Percentiles rank a stretch among this genome's conserved stretches.
These are phyloP conservation scores for Xylariaceae sp. DNA, from an alignment of 2,329 filamentous ascomycete species.

Conservation along the genomic window DNA sequence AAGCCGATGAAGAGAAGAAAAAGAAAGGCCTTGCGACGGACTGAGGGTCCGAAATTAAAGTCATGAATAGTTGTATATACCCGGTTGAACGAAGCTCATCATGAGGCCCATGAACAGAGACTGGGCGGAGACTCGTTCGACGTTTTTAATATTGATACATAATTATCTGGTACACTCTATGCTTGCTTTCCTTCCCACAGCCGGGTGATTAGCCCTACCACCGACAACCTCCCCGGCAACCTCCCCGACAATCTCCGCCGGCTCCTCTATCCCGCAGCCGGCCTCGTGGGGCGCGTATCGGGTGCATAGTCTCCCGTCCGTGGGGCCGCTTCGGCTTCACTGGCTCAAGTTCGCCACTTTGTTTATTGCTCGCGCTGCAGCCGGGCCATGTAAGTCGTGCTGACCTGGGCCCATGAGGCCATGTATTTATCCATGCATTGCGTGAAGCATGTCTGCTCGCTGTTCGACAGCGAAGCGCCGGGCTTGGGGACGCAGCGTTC, in stretches of 20 bases:
- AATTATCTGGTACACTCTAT: constrained; percentile 29
- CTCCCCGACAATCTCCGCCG: not conserved
- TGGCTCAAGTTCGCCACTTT: not conserved
- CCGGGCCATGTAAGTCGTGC: constrained; percentile 61
- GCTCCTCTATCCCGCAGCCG: not conserved
- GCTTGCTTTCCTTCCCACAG: not conserved
- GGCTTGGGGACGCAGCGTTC: constrained; percentile 71
- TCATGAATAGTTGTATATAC: constrained; percentile 19
- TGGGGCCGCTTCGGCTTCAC: not conserved
- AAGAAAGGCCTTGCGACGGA: constrained; percentile 35
- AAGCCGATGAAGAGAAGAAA: constrained; percentile 67
- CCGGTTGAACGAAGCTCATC: constrained; percentile 2
- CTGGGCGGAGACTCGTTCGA: not conserved
- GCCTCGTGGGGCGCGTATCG: not conserved
- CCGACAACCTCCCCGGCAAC: not conserved
- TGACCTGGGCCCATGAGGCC: constrained; percentile 71
- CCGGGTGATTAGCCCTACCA: not conserved
- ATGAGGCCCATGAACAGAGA: not conserved
- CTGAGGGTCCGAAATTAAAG: not conserved
- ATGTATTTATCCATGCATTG: constrained; percentile 85
- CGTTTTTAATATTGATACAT: constrained; percentile 10
- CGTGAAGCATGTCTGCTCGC: constrained; percentile 67
- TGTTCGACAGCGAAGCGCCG: constrained; percentile 59
- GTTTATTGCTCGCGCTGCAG: constrained; percentile 53
- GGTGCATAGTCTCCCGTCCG: not conserved